Evolutionary conservation across 139 green algal genomes (phyloP).

Genomic region (Chlamydomonas asymmetrica): DNA sequence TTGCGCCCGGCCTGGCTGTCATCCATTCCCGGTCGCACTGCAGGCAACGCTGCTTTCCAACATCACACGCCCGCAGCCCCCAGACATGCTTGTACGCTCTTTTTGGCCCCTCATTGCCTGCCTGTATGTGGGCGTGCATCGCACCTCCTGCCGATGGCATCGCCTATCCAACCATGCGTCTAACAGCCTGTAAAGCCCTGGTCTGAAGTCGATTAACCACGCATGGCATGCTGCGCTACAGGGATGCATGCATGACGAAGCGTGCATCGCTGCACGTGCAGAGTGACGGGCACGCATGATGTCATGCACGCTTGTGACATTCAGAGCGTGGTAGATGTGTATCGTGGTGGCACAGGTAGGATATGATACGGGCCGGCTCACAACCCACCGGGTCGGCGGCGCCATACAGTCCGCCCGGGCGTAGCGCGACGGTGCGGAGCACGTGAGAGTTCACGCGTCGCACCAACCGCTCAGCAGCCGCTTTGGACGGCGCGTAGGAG

Average conservation of each 20-base stretch:
- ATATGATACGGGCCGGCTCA: not conserved
- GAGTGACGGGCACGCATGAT: not conserved
- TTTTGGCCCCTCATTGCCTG: too few species aligned
- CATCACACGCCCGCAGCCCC: too few species aligned
- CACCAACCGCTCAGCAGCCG: slow-evolving; percentile 22
- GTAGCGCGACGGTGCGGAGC: slow-evolving; percentile 16
- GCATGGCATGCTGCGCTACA: not conserved
- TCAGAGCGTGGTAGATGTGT: not conserved
- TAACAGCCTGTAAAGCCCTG: too few species aligned
- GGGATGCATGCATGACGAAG: not conserved
- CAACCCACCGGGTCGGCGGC: not conserved
- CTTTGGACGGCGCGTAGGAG: slow-evolving; percentile 8
- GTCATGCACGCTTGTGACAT: not conserved
- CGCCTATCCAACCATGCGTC: too few species aligned
- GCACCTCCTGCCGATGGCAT: too few species aligned
- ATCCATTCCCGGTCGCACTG: not conserved
- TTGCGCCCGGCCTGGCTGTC: not conserved
- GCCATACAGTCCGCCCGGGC: slow-evolving; percentile 24
- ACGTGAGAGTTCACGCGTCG: slow-evolving; percentile 19
- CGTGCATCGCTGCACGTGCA: not conserved
- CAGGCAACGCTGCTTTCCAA: not conserved
- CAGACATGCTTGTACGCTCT: too few species aligned
- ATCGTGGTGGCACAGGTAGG: not conserved
- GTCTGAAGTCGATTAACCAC: not conserved
- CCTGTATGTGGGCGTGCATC: too few species aligned